Evolutionary conservation across 2,329 filamentous ascomycete species (phyloP), one percentile per base, ranked within the genome.

Genomic region (Rutstroemia sp.): DNA sequence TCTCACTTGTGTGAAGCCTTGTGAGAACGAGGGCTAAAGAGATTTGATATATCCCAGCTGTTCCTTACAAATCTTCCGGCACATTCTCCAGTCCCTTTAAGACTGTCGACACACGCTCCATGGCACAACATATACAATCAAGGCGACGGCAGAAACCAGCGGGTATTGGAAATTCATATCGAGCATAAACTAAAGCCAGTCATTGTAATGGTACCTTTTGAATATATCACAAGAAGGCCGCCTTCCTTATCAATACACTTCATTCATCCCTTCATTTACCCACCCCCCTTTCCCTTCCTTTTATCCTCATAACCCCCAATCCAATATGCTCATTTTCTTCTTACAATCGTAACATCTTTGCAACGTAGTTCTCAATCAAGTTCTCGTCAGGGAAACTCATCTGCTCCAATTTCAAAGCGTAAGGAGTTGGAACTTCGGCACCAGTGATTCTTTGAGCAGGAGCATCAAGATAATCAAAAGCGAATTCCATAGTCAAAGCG

Each of bases 391-490:
- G 94, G 87, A 99, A 99, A 69, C 81, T 81, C 90, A 99, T 87
- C 76, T 94, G 85, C 81, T 99, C 94, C 58, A 99, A 82, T 72
- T 90, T 89, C 74, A 87, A 80, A 58, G 94, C 92, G 72, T 99
- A 97, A 39, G 94, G 94, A 7, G 94, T 99, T 50, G 94, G 94
- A 12, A 99, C 94, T 73, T 99, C 94, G 63, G 94, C 92, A 72
- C 94, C 94, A 58, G 94, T 97, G 69, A 99, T 85, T 74, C 94
- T 87, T 74, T 92, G 88, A 60, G 91, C 94, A 49, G 94, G 94
- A 56, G 91, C 90, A 70, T 96, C 86, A 63, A 99, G 87, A 79
- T 95, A 97, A 78, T 99, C 94, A 71, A 97, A 99, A 62, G 84
- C 92, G 74, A 97, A 99, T 77, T 99, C 94, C 87, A 95, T 95